Evolutionary conservation across 129 eudicot genomes (phyloP).

Genomic region (Artemisia argyi): DNA sequence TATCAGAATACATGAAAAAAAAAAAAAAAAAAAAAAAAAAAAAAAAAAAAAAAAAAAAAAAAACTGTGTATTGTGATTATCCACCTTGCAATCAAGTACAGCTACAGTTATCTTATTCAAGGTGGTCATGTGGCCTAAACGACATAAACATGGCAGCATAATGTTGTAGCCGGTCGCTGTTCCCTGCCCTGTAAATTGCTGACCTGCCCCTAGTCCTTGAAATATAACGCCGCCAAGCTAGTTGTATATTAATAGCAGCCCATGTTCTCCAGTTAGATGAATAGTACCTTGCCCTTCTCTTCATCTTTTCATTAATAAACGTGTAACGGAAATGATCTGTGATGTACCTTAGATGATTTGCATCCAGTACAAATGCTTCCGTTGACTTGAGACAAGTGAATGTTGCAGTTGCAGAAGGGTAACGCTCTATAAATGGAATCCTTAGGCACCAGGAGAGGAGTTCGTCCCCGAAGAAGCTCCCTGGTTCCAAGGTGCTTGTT

Average conservation of each 20-base stretch:
- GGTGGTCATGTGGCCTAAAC: constrained; percentile 65
- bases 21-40: too few relatives aligned
- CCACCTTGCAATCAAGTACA: background rate
- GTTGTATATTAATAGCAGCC: constrained; percentile 66
- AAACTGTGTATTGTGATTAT: background rate
- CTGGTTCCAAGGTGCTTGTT: constrained; percentile 41
- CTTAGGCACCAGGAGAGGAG: constrained; percentile 61
- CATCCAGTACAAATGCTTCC: constrained; percentile 58
- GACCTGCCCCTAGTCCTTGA: constrained; percentile 28
- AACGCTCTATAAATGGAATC: constrained; percentile 39
- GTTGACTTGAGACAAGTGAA: constrained; percentile 48
- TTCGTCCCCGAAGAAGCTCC: constrained; percentile 57
- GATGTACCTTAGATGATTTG: constrained; percentile 48
- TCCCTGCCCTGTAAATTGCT: background rate
- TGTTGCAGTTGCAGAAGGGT: constrained; percentile 53
- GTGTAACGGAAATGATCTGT: constrained; percentile 51
- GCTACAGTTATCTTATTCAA: constrained; percentile 31
- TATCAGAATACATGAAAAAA: constrained; percentile 11
- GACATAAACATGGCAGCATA: constrained; percentile 59
- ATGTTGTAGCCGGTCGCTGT: constrained; percentile 39
- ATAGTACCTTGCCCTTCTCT: constrained; percentile 45
- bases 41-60: too few relatives aligned
- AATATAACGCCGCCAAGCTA: constrained; percentile 51
- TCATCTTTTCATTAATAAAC: constrained; percentile 39
- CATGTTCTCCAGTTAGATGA: constrained; percentile 69